phyloP scores from a whole-genome alignment of 2,329 filamentous ascomycete genomes.

The Aspergillus novofumigatus region DNA sequence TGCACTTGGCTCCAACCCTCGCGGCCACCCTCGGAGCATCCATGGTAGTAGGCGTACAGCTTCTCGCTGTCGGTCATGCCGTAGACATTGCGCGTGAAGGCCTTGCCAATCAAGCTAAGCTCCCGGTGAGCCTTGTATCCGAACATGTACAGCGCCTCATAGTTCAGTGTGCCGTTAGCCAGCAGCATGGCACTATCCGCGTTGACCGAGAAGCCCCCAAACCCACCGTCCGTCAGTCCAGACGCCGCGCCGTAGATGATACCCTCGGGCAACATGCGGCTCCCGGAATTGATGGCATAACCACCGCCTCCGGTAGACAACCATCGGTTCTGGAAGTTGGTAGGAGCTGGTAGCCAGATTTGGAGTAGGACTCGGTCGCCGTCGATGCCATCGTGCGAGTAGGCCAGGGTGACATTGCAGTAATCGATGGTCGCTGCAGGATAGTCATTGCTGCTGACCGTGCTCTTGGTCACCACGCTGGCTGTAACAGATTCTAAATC shows the following conservation, averaged over 20 bases:
- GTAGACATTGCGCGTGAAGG: neutral
- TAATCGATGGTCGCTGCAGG: slow-evolving; percentile 19
- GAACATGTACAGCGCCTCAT: neutral
- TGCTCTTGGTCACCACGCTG: neutral
- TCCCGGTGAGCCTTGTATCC: neutral
- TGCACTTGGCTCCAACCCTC: slow-evolving; percentile 38
- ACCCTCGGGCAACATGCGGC: neutral
- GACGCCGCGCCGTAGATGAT: too few relatives aligned
- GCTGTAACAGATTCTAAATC: neutral
- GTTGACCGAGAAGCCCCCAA: neutral
- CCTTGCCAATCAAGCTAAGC: neutral
- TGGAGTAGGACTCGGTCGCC: slow-evolving; percentile 33
- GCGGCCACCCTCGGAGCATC: slow-evolving; percentile 48
- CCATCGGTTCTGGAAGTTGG: slow-evolving; percentile 44
- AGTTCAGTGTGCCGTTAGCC: neutral
- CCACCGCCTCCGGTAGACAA: slow-evolving; percentile 47
- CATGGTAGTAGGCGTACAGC: slow-evolving; percentile 44
- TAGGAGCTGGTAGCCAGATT: slow-evolving; percentile 43
- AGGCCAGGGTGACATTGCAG: slow-evolving; percentile 47
- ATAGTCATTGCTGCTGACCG: slow-evolving; percentile 1
- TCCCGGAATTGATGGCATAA: slow-evolving; percentile 40
- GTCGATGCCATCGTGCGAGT: slow-evolving; percentile 41
- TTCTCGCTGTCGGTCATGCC: neutral
- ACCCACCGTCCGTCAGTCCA: neutral
- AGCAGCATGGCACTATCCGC: neutral